Percentiles rank a stretch among this genome's conserved stretches.
phyloP scores from a whole-genome alignment of 495 filamentous ascomycete genomes.

The Cercophora newfieldiana region DNA sequence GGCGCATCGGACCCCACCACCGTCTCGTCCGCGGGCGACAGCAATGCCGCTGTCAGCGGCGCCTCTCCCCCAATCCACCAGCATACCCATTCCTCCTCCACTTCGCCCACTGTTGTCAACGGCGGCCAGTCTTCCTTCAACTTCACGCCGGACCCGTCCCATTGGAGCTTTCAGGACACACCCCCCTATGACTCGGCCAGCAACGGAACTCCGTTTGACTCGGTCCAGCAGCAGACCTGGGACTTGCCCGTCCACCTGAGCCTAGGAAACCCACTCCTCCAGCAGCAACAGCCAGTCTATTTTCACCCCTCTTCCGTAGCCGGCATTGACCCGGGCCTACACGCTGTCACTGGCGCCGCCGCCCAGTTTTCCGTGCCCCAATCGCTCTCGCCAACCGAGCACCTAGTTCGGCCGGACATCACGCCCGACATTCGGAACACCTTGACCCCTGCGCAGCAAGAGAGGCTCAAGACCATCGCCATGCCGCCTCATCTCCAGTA shows the following conservation, averaged over 20 bases:
- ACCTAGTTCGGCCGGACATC: conserved; percentile 18
- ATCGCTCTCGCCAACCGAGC: conserved; percentile 18
- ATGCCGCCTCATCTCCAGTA: conserved; percentile 59
- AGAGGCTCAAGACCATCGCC: conserved; percentile 54
- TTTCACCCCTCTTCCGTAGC: conserved; percentile 21
- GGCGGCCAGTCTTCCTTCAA: conserved; percentile 36
- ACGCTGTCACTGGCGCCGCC: not conserved
- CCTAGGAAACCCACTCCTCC: conserved; percentile 29
- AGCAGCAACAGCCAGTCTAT: conserved; percentile 28
- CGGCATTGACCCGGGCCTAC: conserved; percentile 17
- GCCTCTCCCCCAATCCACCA: conserved; percentile 28
- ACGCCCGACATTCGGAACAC: conserved; percentile 32
- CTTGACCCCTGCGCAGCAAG: conserved; percentile 54
- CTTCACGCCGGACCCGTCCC: conserved; percentile 30
- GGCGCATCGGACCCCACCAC: conserved; percentile 24
- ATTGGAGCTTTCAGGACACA: conserved; percentile 47
- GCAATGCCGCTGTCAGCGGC: conserved; percentile 19
- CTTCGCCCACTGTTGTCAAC: conserved; percentile 33
- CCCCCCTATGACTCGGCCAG: conserved; percentile 44
- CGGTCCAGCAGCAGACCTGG: conserved; percentile 27
- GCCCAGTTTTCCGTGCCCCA: conserved; percentile 11
- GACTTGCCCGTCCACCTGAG: conserved; percentile 31
- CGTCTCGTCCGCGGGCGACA: conserved; percentile 12
- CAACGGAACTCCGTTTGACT: conserved; percentile 22
- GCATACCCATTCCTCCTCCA: conserved; percentile 31